Conservation (phyloP, 805 yeast genomes). For the Ogataea allantospora region DNA sequence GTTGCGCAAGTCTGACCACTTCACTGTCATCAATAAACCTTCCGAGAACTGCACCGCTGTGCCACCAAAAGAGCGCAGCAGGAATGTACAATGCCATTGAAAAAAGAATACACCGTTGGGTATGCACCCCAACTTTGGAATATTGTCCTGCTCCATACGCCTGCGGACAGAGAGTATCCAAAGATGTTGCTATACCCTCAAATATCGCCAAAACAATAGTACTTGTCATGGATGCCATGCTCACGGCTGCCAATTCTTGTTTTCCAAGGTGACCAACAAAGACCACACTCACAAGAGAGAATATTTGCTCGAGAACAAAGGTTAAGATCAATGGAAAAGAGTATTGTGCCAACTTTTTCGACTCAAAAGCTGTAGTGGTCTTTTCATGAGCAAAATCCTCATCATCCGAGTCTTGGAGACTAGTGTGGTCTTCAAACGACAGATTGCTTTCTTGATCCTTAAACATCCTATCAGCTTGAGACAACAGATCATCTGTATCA, state of each 20-base stretch:
- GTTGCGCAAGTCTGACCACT: constrained; percentile 51
- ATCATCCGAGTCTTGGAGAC: constrained; percentile 24
- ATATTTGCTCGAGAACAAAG: constrained; percentile 54
- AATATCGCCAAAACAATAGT: constrained; percentile 70
- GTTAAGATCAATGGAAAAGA: constrained; percentile 62
- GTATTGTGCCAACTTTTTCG: constrained; percentile 37
- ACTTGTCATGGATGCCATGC: constrained; percentile 76
- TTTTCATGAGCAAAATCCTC: constrained; percentile 32
- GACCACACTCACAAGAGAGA: constrained; percentile 74
- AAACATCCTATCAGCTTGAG: constrained; percentile 28
- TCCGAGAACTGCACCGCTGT: constrained; percentile 46
- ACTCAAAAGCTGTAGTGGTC: constrained; percentile 29
- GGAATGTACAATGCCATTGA: constrained; percentile 60
- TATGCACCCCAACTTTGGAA: constrained; percentile 63
- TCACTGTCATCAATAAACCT: constrained; percentile 44
- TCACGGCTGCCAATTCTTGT: constrained; percentile 71
- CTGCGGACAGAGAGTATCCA: constrained; percentile 79
- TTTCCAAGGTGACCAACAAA: constrained; percentile 76
- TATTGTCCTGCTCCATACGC: constrained; percentile 70
- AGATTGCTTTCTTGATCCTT: constrained; percentile 22
- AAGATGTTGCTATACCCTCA: constrained; percentile 72
- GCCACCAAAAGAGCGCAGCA: constrained; percentile 61
- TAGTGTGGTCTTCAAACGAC: constrained; percentile 10
- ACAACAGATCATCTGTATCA: constrained; percentile 21
- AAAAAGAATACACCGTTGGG: constrained; percentile 64